Percentiles rank a stretch among this genome's conserved stretches.
Evolutionary conservation across 495 filamentous ascomycete species (phyloP).

Genomic region (Aspergillus homomorphus): DNA sequence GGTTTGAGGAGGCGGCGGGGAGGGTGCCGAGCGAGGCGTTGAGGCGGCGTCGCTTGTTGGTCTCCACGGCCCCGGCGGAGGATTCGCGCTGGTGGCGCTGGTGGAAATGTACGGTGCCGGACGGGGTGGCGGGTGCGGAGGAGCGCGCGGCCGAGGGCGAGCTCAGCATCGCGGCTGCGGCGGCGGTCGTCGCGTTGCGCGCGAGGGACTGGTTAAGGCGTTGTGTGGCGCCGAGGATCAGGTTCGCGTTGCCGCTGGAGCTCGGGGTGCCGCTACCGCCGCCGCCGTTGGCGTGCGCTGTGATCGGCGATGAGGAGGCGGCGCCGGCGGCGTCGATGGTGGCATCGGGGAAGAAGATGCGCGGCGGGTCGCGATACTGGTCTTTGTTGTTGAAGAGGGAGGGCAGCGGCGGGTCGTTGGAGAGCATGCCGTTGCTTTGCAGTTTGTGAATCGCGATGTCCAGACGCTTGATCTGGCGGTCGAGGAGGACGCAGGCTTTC

Average conservation of each 20-base stretch:
- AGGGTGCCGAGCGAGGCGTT: conserved; percentile 62
- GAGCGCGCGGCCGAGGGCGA: conserved; percentile 33
- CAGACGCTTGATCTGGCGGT: conserved; percentile 84
- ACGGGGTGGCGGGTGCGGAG: conserved; percentile 66
- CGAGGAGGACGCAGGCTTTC: conserved; percentile 73
- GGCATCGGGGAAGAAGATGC: conserved; percentile 47
- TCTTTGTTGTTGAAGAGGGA: conserved; percentile 67
- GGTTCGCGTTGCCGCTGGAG: conserved; percentile 43
- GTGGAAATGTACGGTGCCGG: conserved; percentile 57
- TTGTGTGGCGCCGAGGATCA: conserved; percentile 42
- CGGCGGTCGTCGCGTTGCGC: conserved; percentile 19
- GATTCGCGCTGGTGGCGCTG: conserved; percentile 65
- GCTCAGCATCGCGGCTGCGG: conserved; percentile 20
- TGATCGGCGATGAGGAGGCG: conserved; percentile 40
- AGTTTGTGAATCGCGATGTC: conserved; percentile 84
- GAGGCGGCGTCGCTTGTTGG: conserved; percentile 72
- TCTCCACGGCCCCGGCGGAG: conserved; percentile 67
- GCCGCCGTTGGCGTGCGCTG: conserved; percentile 35
- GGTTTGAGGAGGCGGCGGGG: conserved; percentile 65
- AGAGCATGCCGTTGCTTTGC: conserved; percentile 74
- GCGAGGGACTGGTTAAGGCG: conserved; percentile 44
- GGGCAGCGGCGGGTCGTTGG: conserved; percentile 72
- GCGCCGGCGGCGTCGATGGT: conserved; percentile 32
- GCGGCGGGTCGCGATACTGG: conserved; percentile 53
- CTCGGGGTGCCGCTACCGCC: conserved; percentile 33